A percentile compares a stretch with the other conserved stretches of the same genome.
These are phyloP conservation scores for Pyrenochaeta sp. DNA, from an alignment of 2,329 filamentous ascomycete genomes.

Conservation along the genomic window DNA sequence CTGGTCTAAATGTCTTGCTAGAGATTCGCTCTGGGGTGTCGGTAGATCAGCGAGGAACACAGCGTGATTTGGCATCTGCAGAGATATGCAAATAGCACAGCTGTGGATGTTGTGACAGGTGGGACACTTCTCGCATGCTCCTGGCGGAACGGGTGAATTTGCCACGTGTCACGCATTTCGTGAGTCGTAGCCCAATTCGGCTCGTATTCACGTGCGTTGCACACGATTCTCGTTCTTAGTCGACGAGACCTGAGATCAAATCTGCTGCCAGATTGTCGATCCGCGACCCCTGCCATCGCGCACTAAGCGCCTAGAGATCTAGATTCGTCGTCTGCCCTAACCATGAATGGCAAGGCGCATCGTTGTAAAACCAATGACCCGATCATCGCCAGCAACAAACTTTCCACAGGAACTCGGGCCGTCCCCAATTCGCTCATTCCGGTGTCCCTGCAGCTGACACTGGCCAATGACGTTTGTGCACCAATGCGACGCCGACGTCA, in stretches of 20 bases:
- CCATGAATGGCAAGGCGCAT: conserved; percentile 25
- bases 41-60: not conserved
- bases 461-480: conserved; percentile 27
- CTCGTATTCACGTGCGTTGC: conserved; percentile 11
- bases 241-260: conserved; percentile 21
- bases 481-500: conserved; percentile 27
- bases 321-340: conserved; percentile 16
- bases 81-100: not conserved
- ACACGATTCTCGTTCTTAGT: conserved; percentile 29
- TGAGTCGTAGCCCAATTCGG: not conserved
- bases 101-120: not conserved
- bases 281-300: conserved; percentile 15
- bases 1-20: no score
- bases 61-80: no score
- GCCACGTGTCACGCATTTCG: not conserved
- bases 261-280: conserved; percentile 18
- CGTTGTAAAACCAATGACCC: conserved; percentile 24
- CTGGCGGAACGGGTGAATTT: not conserved
- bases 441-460: conserved; percentile 29
- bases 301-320: conserved; percentile 22
- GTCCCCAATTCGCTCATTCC: conserved; percentile 27
- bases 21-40: no score
- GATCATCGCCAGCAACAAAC: conserved; percentile 31
- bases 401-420: conserved; percentile 26
- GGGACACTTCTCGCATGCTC: conserved; percentile 1